Conservation (phyloP, 176 grass and related monocot genomes). For the Aegilops umbellulata region DNA sequence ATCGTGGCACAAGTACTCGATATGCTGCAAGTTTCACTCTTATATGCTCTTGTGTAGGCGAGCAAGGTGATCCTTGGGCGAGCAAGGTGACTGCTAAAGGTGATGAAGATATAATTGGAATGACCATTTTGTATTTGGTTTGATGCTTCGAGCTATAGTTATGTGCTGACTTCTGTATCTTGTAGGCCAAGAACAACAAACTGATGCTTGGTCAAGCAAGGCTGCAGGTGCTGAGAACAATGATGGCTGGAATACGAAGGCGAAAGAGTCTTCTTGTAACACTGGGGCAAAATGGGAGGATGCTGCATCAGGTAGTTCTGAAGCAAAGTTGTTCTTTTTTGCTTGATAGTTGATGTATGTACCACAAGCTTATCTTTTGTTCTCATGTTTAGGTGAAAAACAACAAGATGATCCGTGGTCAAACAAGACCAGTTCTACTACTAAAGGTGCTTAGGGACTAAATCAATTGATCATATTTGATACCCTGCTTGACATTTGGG, state of each 20-base stretch:
- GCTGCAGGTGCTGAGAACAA: conserved; percentile 17
- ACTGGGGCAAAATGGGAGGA: conserved; percentile 10
- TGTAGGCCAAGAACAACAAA: conserved; percentile 45
- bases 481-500: conserved; percentile 1
- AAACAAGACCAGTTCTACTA: conserved; percentile 20
- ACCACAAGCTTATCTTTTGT: conserved; percentile 6
- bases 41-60: conserved; percentile 17
- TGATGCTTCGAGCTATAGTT: conserved; percentile 11
- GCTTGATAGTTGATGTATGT: neutral
- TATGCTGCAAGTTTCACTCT: neutral
- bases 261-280: neutral
- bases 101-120: conserved; percentile 5
- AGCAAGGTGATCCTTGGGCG: conserved; percentile 41
- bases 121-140: neutral
- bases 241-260: conserved; percentile 38
- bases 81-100: conserved; percentile 41
- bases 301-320: conserved; percentile 32
- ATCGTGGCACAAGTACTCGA: neutral
- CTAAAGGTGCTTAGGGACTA: conserved; percentile 25
- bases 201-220: conserved; percentile 47
- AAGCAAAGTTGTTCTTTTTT: conserved; percentile 18
- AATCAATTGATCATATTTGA: conserved; percentile 16
- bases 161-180: conserved; percentile 11
- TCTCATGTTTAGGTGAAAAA: conserved; percentile 30
- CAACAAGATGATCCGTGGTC: conserved; percentile 27